Conservation (phyloP, 345 rosid genomes). For the Angophora floribunda region DNA sequence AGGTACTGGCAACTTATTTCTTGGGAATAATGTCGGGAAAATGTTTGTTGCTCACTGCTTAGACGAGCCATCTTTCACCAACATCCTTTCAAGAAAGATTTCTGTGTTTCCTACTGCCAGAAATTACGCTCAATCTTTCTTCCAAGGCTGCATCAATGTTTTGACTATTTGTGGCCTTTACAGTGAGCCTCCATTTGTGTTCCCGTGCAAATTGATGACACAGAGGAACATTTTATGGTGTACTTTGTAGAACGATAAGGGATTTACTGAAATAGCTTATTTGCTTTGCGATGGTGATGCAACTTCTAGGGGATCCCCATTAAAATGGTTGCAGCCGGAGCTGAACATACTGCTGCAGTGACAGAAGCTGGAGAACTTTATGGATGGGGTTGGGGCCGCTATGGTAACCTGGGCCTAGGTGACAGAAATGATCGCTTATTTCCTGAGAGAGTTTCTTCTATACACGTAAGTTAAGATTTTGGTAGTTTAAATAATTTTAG, state of each 20-base stretch:
- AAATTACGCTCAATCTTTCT: neutral
- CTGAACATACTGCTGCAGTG: conserved; percentile 95
- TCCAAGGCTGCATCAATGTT: neutral
- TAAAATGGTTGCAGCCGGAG: conserved; percentile 95
- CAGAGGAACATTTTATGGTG: neutral
- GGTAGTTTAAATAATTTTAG: neutral
- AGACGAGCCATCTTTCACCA: neutral
- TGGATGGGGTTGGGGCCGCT: conserved; percentile 99
- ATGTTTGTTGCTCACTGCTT: neutral
- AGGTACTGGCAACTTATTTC: conserved; percentile 29
- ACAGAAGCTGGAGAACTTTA: conserved; percentile 87
- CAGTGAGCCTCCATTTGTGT: neutral
- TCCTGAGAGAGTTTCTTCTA: conserved; percentile 67
- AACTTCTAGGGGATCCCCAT: conserved; percentile 55
- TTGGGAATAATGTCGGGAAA: neutral
- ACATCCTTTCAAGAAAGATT: neutral
- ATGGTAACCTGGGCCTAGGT: conserved; percentile 96
- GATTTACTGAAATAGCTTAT: neutral
- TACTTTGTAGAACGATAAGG: neutral
- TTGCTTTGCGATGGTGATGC: neutral
- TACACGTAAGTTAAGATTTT: conserved; percentile 40
- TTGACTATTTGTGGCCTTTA: neutral
- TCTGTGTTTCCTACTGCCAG: neutral
- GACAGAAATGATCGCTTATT: conserved; percentile 85
- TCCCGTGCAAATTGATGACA: neutral